Evolutionary conservation across 2,329 filamentous ascomycete species (phyloP), one percentile per base, ranked within the genome.

Genomic region (Elsinoe fawcettii): DNA sequence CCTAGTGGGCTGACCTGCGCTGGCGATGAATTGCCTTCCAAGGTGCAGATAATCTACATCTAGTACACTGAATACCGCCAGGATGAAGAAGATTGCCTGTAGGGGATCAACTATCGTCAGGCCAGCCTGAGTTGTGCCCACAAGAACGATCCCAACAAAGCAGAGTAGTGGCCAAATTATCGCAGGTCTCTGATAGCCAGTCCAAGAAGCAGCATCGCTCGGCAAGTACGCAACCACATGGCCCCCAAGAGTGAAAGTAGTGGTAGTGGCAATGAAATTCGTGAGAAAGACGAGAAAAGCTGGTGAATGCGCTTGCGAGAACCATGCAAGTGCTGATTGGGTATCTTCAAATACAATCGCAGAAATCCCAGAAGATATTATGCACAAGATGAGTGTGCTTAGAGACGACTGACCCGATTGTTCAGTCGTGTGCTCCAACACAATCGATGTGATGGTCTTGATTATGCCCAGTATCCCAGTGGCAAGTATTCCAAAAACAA

Each of bases 261-360:
- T 25, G 9, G 41, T 47, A 14, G 54, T 56, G 12, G 54, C 23
- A 23, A 56, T 27, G 7, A 56, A 4, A 36, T 56, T 49, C 11
- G 30, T 18, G 7, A 46, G 14, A 25, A 56, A 32, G 20, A 56
- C 20, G 30, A 14, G 4, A 34, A 56, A 36, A 18, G 14, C 37
- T 27, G 54, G n/a, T 18, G 27, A 37, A 22, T 37, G 37, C 7
- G n/a, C 18, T 23, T 34, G 14, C 3, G 18, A 49, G n/a, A 49
- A 27, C 54, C 54, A 47, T 16, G 27, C 30, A 36, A 43, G 25
- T 22, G 54, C 54, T 14, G 54, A 30, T 12, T 18, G 54, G 54
- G 54, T 56, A 56, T 56, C 54, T 47, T 56, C 54, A 30, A 37
- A 47, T 18, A 37, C 34, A 14, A 49, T 14, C 14, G 54, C 43